phyloP scores from a whole-genome alignment of 495 filamentous ascomycete genomes.

The Articulospora tetracladia region DNA sequence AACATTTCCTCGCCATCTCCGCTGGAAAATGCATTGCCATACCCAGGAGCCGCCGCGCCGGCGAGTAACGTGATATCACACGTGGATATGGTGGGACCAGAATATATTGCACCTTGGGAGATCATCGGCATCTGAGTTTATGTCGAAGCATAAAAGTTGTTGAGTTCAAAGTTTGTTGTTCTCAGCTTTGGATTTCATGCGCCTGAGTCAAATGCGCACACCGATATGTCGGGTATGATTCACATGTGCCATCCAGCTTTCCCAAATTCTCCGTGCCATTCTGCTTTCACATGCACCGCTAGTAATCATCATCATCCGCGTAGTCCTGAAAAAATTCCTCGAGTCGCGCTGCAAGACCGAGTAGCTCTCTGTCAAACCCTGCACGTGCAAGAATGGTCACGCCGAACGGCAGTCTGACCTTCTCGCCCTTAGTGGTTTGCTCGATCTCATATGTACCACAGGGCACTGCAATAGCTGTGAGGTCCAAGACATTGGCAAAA shows the following conservation, averaged over 20 bases:
- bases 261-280: no score
- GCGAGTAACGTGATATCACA: not conserved
- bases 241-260: no score
- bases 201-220: no score
- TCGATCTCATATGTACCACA: slow-evolving; percentile 34
- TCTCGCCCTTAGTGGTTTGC: slow-evolving; percentile 18
- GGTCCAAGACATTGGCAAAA: slow-evolving; percentile 60
- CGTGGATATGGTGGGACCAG: not conserved
- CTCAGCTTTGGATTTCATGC: no score
- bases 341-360: slow-evolving; percentile 46
- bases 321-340: slow-evolving; percentile 32
- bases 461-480: slow-evolving; percentile 54
- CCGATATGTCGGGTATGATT: no score
- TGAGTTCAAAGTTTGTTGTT: no score
- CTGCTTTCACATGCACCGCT: no score
- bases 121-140: no score
- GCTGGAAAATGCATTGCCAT: not conserved
- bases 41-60: not conserved
- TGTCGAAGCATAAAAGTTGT: no score
- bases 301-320: not conserved
- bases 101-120: not conserved
- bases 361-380: slow-evolving; percentile 49
- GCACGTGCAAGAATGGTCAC: slow-evolving; percentile 54
- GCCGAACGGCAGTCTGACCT: slow-evolving; percentile 53
- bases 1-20: not conserved